Conservation (phyloP, 352 stramenopile species). For the Phytophthora sp. region DNA sequence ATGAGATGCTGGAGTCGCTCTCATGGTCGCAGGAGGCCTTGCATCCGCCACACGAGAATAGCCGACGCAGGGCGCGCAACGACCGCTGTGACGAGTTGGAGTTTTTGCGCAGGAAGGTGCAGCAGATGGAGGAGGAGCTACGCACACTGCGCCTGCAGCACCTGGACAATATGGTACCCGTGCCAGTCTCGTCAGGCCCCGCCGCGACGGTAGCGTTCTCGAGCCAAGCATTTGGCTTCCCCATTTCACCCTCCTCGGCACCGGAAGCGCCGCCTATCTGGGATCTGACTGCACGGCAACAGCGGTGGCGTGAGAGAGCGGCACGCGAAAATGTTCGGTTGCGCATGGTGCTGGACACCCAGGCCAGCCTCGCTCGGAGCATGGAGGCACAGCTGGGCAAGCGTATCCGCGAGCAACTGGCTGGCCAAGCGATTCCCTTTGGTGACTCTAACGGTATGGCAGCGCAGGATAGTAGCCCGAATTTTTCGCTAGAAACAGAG, state of each 20-base stretch:
- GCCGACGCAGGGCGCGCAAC: conserved; percentile 32
- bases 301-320: conserved; percentile 30
- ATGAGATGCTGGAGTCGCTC: conserved; percentile 33
- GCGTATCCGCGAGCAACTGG: conserved; percentile 25
- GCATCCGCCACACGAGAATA: conserved; percentile 8
- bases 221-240: conserved; percentile 25
- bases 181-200: conserved; percentile 16
- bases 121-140: conserved; percentile 44
- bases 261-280: conserved; percentile 19
- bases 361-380: conserved; percentile 36
- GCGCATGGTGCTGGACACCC: conserved; percentile 36
- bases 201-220: conserved; percentile 25
- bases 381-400: conserved; percentile 37
- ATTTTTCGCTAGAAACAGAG: conserved; percentile 34
- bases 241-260: conserved; percentile 5
- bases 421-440: conserved; percentile 5
- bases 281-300: conserved; percentile 34
- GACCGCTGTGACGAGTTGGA: conserved; percentile 42
- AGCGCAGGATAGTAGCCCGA: conserved; percentile 12
- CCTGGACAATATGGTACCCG: conserved; percentile 14
- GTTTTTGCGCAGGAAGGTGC: conserved; percentile 41
- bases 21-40: neutral
- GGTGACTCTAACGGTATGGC: neutral
- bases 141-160: conserved; percentile 21
- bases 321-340: conserved; percentile 38